phyloP scores from a whole-genome alignment of 345 rosid species.

The Eucalyptus curtisii region DNA sequence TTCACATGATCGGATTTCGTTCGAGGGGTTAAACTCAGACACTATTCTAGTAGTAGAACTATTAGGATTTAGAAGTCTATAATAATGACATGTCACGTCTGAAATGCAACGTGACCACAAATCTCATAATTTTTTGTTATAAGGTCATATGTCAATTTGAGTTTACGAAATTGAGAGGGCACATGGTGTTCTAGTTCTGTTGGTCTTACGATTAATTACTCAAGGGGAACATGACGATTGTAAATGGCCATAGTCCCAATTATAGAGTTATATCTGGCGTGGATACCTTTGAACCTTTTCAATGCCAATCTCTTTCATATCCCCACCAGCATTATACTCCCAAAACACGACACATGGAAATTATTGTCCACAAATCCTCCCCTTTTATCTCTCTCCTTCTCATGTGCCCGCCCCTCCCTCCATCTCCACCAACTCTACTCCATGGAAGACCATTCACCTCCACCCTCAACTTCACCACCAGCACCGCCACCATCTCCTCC shows the following conservation, averaged over 20 bases:
- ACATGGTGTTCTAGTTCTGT: background rate
- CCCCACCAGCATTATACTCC: background rate
- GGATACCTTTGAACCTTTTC: background rate
- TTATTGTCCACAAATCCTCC: background rate
- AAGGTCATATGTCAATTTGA: background rate
- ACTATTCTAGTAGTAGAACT: background rate
- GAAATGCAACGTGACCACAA: background rate
- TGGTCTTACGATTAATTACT: background rate
- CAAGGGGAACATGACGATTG: background rate
- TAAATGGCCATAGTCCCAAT: background rate
- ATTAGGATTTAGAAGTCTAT: background rate
- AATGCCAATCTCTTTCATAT: background rate
- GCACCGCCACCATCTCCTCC: conserved; percentile 11
- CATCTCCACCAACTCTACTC: background rate
- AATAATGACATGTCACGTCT: background rate
- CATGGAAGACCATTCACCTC: conserved; percentile 25
- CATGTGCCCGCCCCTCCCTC: background rate
- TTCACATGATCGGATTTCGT: background rate
- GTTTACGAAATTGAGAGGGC: background rate
- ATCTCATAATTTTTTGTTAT: background rate
- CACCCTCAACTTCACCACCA: conserved; percentile 2
- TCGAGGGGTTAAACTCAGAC: background rate
- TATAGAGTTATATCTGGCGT: background rate
- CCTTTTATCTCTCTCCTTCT: background rate
- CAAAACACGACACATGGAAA: background rate